A percentile compares a stretch with the other conserved stretches of the same genome.
phyloP scores from a whole-genome alignment of 2,329 filamentous ascomycete species.

The Eutypa lata region DNA sequence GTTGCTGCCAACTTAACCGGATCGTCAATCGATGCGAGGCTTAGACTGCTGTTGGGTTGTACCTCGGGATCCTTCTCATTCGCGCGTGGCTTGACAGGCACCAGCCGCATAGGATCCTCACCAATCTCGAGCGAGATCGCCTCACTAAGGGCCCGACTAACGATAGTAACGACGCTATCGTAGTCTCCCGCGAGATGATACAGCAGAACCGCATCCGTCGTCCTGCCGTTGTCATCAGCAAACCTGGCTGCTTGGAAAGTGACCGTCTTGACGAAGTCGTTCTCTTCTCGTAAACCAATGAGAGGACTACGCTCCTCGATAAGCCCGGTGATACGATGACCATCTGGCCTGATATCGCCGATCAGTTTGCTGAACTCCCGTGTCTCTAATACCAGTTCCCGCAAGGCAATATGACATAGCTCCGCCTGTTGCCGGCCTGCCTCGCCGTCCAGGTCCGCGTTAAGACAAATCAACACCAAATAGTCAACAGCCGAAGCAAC shows the following conservation, averaged over 20 bases:
- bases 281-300: slow-evolving; percentile 75
- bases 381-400: slow-evolving; percentile 93
- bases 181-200: slow-evolving; percentile 96
- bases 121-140: slow-evolving; percentile 83
- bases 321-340: slow-evolving; percentile 77
- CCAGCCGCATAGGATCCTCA: slow-evolving; percentile 72
- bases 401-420: slow-evolving; percentile 87
- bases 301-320: slow-evolving; percentile 83
- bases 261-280: slow-evolving; percentile 86
- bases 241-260: slow-evolving; percentile 88
- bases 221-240: slow-evolving; percentile 90
- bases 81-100: slow-evolving; percentile 73
- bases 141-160: slow-evolving; percentile 87
- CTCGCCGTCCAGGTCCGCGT: slow-evolving; percentile 74
- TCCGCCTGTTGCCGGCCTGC: slow-evolving; percentile 73
- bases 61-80: slow-evolving; percentile 37
- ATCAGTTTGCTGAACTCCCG: slow-evolving; percentile 92
- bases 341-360: slow-evolving; percentile 85
- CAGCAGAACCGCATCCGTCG: slow-evolving; percentile 88
- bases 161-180: slow-evolving; percentile 85
- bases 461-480: slow-evolving; percentile 85
- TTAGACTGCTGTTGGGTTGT: slow-evolving; percentile 55
- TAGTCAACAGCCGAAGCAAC: slow-evolving; percentile 92
- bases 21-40: slow-evolving; percentile 57
- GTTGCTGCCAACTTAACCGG: slow-evolving; percentile 57